Base-by-base conservation (phyloP, 2,329 filamentous ascomycete genomes). In the Apiospora saccharicola region DNA sequence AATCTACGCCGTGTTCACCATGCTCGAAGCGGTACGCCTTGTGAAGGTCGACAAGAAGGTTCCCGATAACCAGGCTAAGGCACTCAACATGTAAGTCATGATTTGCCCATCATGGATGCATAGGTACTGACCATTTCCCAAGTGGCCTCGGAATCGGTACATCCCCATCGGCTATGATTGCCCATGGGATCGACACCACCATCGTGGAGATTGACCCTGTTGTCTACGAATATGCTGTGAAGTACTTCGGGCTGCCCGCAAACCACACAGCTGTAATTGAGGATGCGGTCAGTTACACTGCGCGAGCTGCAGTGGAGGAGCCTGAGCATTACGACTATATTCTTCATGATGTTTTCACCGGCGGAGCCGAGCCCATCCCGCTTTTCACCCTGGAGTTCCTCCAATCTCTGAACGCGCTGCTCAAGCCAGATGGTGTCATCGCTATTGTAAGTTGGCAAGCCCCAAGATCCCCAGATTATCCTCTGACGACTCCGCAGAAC, bases 261-360 rank as follows among this genome's bases (percentile, higher is more conserved):
- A 94, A 96, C 76, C 94, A 96, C 82, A 93, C 90, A 0, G 88
- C 92, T n/a, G 89, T 94, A 70, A 91, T 98, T 74, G 89, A 91
- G 69, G 94, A 99, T 77, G 96, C 96, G 0, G 90, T 95, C 3
- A 83, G 85, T n/a, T 98, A 91, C 81, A 88, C 90, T 24, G 82
- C 85, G 67, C 78, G 83, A 70, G 79, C 87, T 68, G 84, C 85
- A 71, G 78, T 82, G 69, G 76, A 83, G 41, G 77, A 84, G 72
- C 80, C 82, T 10, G 81, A 85, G 67, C 86, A 86, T 41, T 99
- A 93, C 81, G 92, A 98, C 83, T 98, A 98, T 84, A 96, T 99
- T 79, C 88, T 99, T 71, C 96, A 99, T 81, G 96, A 99, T 77
- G 96, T 99, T 34, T 99, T 99, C 81, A 99, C 96, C 0, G 96